Percentiles rank a stretch among this genome's conserved stretches.
phyloP scores from a whole-genome alignment of 129 eudicot species.

The Escallonia rubra region DNA sequence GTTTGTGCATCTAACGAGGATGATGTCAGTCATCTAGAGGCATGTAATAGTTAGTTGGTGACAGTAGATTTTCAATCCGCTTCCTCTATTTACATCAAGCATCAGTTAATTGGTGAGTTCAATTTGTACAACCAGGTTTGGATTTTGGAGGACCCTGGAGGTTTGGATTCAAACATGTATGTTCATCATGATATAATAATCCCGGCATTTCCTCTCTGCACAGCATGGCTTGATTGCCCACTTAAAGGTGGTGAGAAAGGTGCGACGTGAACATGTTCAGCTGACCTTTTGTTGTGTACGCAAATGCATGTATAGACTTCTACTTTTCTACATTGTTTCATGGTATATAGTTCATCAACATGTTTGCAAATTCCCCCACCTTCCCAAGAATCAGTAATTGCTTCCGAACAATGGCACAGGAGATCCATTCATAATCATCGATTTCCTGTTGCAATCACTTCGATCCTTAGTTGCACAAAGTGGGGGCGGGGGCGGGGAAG shows the following conservation, averaged over 20 bases:
- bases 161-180: constrained; percentile 54
- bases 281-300: too few relatives aligned
- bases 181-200: constrained; percentile 76
- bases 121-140: constrained; percentile 44
- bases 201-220: constrained; percentile 64
- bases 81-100: constrained; percentile 1
- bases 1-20: constrained; percentile 91
- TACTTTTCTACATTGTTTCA: too few relatives aligned
- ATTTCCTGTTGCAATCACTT: too few relatives aligned
- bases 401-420: too few relatives aligned
- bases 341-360: too few relatives aligned
- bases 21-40: constrained; percentile 83
- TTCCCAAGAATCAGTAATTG: too few relatives aligned
- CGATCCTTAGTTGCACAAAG: too few relatives aligned
- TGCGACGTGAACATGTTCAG: neutral
- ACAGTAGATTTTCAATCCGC: neutral
- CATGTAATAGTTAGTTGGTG: constrained; percentile 22
- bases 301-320: too few relatives aligned
- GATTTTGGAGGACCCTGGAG: constrained; percentile 60
- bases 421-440: too few relatives aligned
- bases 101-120: constrained; percentile 1
- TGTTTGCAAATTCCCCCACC: too few relatives aligned
- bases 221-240: constrained; percentile 79
- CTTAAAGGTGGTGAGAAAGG: constrained; percentile 74
- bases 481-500: too few relatives aligned